Base-by-base conservation (phyloP, 345 rosid genomes). In the Salix arbutifolia region DNA sequence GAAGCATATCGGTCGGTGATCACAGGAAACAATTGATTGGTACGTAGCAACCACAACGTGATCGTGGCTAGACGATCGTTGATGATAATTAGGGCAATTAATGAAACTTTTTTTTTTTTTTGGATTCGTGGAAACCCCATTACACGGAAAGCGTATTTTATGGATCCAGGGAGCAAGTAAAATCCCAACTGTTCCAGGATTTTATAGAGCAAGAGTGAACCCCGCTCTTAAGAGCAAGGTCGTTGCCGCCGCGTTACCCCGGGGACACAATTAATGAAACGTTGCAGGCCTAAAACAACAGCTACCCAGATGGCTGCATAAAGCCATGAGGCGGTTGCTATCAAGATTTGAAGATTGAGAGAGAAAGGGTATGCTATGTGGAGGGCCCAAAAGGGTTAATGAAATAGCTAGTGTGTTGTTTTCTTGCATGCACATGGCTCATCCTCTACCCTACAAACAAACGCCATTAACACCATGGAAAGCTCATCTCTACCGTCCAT, bases 371-470 rank as follows among this genome's bases (percentile, higher is more conserved):
- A 67, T 35, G 26, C 3, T 19, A 5, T 10, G 19, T 6, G 33
- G 16, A 65, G 37, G 68, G 44, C 44, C 46, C 62, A 4, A 23
- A 58, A 58, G 28, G 28, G 62, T 58, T 58, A 23, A 40, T 68
- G 69, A 73, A 65, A 74, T 74, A 31, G n/a, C 37, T 5, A 33
- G 37, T 33, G 37, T 65, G 70, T 18, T 28, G 6, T 13, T 23
- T 21, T 62, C n/a, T 30, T 46, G 70, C 62, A 69, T 14, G 9
- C 77, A 48, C 70, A 40, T 64, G 69, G 65, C 69, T 62, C 26
- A 28, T 62, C 76, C 44, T 74, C 44, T 74, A 62, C 40, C 69
- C 69, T 42, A 2, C 69, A 73, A 28, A 73, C 44, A 73, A 73
- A 64, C 0, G 0, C 37, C 40, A 52, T 72, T 37, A 40, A 33